Base-by-base conservation (phyloP, 2,329 filamentous ascomycete species). In the Talaromyces amestolkiae region DNA sequence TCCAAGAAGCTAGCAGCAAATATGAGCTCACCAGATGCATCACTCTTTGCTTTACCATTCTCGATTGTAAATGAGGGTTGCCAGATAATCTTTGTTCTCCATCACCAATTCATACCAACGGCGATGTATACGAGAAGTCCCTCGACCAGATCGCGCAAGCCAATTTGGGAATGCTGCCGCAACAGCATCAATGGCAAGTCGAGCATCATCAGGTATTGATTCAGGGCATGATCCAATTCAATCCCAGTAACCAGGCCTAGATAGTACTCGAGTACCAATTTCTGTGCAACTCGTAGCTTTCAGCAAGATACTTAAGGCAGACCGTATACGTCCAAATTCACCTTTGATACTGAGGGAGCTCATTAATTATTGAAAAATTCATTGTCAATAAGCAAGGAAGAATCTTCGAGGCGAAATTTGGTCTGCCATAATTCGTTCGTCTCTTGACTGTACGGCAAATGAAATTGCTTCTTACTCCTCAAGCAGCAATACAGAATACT, bases 1-100 rank as follows among this genome's bases (percentile, higher is more conserved):
- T 80, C 77, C 65, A 84, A 79, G 74, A 85, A 86, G 69, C 75
- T 78, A 3, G 82, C 79, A 6, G 82, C 83, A 66, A 84, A 85
- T 3, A 72, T 69, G 8, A 81, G 77, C 69, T 84, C 83, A 37
- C 80, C 82, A 71, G 83, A 83, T 3, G 86, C 83, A 67, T 88
- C 86, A 4, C 83, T 81, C 3, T 87, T 70, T 0, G 88, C 86
- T 77, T 91, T 91, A 27, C 88, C 89, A 69, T 90, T 90, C 78
- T 89, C 85, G 74, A 84, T 82, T n/a, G 83, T 86, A 68, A 68
- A 87, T 81, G 58, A 87, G 37, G 11, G 24, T 13, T 22, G 51
- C 51, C 15, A 56, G 19, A 53, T 58, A 51, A 3, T 47, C 51
- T 17, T 17, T 31, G 22, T 27, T 27, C 7, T 51, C 47, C 22